These are phyloP conservation scores for Fusarium sp. DNA, from an alignment of 2,329 filamentous ascomycete species.

Conservation along the genomic window DNA sequence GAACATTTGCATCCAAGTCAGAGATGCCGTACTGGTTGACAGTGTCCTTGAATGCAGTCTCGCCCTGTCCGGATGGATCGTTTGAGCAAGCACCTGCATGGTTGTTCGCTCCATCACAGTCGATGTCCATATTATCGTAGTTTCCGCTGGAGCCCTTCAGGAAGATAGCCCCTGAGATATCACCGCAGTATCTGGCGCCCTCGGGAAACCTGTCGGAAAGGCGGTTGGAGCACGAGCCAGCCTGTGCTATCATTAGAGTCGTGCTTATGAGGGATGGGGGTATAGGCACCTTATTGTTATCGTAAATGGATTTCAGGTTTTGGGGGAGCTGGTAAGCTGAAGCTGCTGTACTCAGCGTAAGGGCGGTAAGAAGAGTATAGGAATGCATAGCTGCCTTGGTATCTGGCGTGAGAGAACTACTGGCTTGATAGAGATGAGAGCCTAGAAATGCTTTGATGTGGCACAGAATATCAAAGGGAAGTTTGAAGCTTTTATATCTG, in stretches of 20 bases:
- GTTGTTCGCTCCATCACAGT: conserved; percentile 59
- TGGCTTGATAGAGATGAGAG: not conserved
- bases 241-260: not conserved
- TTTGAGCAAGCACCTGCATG: conserved; percentile 50
- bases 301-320: not conserved
- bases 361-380: not conserved
- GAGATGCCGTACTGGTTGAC: conserved; percentile 48
- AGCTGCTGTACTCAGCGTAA: not conserved
- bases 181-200: not conserved
- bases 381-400: not conserved
- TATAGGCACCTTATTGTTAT: not conserved
- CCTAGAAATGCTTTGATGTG: not conserved
- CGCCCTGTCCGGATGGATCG: not conserved
- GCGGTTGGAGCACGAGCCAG: not conserved
- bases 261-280: fast-evolving
- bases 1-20: conserved; percentile 62
- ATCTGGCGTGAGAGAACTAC: no score
- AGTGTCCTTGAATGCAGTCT: conserved; percentile 55
- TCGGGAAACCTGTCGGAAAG: not conserved
- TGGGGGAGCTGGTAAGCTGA: not conserved
- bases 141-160: conserved; percentile 53
- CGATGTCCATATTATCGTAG: conserved; percentile 66
- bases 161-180: conserved; percentile 41
- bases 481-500: not conserved
- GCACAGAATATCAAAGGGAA: not conserved